phyloP scores from a whole-genome alignment of 164 flowering plant genomes.

The Euptelea pleiosperma region DNA sequence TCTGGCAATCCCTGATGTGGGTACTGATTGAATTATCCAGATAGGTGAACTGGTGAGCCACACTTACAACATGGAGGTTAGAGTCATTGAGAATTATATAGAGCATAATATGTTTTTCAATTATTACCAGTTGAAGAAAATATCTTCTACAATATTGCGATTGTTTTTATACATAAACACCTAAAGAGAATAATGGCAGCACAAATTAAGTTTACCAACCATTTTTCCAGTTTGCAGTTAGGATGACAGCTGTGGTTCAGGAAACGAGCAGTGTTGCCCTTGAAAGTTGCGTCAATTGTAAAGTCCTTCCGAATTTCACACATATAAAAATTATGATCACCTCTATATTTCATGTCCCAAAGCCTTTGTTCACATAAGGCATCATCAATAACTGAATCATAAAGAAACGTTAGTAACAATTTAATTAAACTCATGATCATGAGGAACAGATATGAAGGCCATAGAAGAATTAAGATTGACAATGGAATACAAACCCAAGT shows the following conservation, averaged over 20 bases:
- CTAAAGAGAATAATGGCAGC: not conserved
- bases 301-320: slow-evolving; percentile 86
- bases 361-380: slow-evolving; percentile 82
- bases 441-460: too few species aligned
- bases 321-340: slow-evolving; percentile 79
- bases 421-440: too few species aligned
- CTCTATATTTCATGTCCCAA: slow-evolving; percentile 85
- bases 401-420: not conserved
- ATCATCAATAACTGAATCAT: slow-evolving; percentile 76
- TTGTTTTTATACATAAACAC: too few species aligned
- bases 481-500: too few species aligned
- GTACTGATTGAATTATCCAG: not conserved
- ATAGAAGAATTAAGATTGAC: too few species aligned
- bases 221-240: slow-evolving; percentile 84
- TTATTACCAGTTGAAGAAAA: not conserved
- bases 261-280: slow-evolving; percentile 82
- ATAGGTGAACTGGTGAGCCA: too few species aligned
- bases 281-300: slow-evolving; percentile 93
- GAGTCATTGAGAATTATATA: too few species aligned
- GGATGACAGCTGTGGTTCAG: slow-evolving; percentile 93
- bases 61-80: too few species aligned
- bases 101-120: too few species aligned
- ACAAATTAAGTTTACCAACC: slow-evolving; percentile 42
- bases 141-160: not conserved
- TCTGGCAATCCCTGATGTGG: not conserved